Evolutionary conservation across 306 rosid species (phyloP), one percentile per base, ranked within the genome.

Genomic region (Begonia loranthoides): DNA sequence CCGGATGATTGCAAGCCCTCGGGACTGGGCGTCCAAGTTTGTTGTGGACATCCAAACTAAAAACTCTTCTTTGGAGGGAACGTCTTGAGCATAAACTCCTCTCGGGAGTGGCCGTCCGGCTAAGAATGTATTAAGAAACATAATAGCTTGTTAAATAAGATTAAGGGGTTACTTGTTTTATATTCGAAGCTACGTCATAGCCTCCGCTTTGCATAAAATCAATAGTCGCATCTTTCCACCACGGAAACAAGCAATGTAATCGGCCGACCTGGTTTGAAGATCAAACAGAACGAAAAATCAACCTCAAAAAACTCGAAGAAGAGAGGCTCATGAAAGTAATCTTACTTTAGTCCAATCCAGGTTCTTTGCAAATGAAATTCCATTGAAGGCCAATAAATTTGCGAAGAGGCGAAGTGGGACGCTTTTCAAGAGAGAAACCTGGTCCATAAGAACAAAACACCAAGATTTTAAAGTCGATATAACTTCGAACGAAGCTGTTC

Each of bases 321-420:
- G 36, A 28, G 36, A 10, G 47, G 14, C 1, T n/a, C 4, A 5
- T 10, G 15, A 38, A 9, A 14, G 53, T 8, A 55, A 64, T 45
- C 70, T 70, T 67, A 78, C 84, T 36, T 74, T 74, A 14, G 80
- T 74, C 84, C 80, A 78, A 44, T 78, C 84, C 9, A 78, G 58
- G 61, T 59, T 64, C 52, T 70, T 68, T 41, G 77, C 49, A 34
- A 78, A 63, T 2, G 77, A 61, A 55, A 73, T 63, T 16, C 33
- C 44, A 17, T 62, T 61, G 75, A 78, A 78, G 46, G 78, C 65
- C 49, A 78, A 14, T 17, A 21, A 55, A 41, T 74, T 78, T 41
- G 78, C 80, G 9, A 51, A 61, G 44, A 78, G 67, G 55, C 80
- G 84, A 21, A 78, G 56, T 5, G 80, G 80, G 41, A 59, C 5